Conservation (phyloP, 164 flowering plant genomes). For the Kalanchoe fedtschenkoi region DNA sequence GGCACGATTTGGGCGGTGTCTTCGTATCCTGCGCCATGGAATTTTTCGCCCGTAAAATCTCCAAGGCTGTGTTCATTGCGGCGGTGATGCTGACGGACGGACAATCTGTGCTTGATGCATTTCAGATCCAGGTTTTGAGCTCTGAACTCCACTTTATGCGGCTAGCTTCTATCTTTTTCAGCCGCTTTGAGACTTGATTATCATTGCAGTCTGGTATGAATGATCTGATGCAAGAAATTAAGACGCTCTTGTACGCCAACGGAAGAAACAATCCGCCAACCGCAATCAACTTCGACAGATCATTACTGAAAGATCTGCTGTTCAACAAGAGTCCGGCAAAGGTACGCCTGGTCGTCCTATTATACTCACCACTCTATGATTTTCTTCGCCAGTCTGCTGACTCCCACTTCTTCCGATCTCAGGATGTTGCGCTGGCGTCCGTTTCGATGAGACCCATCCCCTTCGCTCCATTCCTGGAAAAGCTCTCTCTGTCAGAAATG, state of each 20-base stretch:
- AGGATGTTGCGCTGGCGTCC: constrained; percentile 90
- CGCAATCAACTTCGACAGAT: constrained; percentile 71
- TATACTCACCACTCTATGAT: no score
- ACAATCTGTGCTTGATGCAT: constrained; percentile 64
- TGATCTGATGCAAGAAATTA: constrained; percentile 70
- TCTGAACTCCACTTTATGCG: no score
- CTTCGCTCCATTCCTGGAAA: constrained; percentile 79
- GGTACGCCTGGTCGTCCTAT: no score
- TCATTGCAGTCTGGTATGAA: constrained; percentile 51
- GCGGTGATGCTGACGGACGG: constrained; percentile 73
- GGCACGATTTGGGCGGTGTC: constrained; percentile 90
- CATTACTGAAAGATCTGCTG: constrained; percentile 55
- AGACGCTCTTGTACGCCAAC: constrained; percentile 63
- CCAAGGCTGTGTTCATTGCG: constrained; percentile 74
- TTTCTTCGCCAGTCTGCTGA: no score
- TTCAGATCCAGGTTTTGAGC: constrained; percentile 62
- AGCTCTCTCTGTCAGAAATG: constrained; percentile 54
- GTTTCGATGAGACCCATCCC: constrained; percentile 92
- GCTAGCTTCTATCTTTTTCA: no score
- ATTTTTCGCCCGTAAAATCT: constrained; percentile 48
- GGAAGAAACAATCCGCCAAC: constrained; percentile 71
- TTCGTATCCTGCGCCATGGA: constrained; percentile 86
- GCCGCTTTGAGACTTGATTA: no score
- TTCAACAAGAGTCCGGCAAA: constrained; percentile 82
- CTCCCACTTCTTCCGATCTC: neutral